Evolutionary conservation across 208 protist genomes (phyloP).

Genomic region (Crithidia brevicula): DNA sequence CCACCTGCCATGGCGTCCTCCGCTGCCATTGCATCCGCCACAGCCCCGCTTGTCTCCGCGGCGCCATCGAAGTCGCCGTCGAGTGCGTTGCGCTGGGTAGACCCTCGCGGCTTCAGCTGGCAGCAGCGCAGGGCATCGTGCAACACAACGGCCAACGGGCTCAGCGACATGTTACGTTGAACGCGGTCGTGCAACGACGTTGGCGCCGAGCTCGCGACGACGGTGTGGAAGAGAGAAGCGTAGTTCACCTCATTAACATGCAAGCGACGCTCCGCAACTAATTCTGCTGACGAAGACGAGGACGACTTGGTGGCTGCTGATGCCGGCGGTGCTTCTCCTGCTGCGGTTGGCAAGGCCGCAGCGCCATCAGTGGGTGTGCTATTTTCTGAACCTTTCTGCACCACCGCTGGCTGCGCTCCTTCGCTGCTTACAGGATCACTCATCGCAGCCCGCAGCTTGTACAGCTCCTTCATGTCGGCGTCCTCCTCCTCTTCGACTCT

Average conservation of each 20-base stretch:
- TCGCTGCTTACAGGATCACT: too few relatives aligned
- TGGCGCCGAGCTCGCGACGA: conserved; percentile 6
- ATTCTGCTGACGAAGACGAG: too few relatives aligned
- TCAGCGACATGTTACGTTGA: conserved; percentile 5
- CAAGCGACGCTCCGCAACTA: background rate
- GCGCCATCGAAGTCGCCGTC: background rate
- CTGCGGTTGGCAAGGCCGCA: too few relatives aligned
- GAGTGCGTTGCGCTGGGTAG: too few relatives aligned
- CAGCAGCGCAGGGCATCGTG: conserved; percentile 33
- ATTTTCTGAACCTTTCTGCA: too few relatives aligned
- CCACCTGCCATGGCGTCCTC: conserved; percentile 1
- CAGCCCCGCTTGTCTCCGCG: background rate
- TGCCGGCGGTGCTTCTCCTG: too few relatives aligned
- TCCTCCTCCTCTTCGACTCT: background rate
- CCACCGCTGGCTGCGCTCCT: too few relatives aligned
- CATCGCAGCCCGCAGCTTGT: background rate
- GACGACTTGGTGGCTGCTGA: background rate
- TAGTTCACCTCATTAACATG: background rate
- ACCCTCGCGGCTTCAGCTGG: conserved; percentile 12
- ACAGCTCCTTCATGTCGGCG: conserved; percentile 2
- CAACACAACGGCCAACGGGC: conserved; percentile 8
- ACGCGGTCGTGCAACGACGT: background rate
- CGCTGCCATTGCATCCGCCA: background rate
- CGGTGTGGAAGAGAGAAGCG: background rate
- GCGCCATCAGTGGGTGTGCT: background rate